These are phyloP conservation scores for Suhomyces sp. DNA, from an alignment of 805 yeast species.

Conservation along the genomic window DNA sequence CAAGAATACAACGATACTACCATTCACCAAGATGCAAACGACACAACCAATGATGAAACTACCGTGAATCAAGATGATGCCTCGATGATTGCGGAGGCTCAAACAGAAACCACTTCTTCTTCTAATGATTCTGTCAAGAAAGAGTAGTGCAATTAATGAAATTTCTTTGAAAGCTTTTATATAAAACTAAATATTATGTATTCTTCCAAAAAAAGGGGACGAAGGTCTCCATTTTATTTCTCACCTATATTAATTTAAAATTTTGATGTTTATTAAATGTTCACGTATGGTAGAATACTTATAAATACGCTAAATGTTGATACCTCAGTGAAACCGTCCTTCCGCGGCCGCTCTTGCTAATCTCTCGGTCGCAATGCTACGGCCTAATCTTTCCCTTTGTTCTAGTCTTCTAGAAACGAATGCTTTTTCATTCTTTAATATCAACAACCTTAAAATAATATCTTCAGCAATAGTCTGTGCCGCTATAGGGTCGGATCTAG, in stretches of 20 bases:
- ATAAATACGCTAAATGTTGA: background rate
- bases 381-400: constrained; percentile 58
- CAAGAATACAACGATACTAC: constrained; percentile 49
- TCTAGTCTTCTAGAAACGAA: constrained; percentile 59
- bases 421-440: constrained; percentile 60
- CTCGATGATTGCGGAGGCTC: constrained; percentile 18
- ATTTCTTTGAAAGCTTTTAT: background rate
- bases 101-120: constrained; percentile 4
- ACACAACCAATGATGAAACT: constrained; percentile 45
- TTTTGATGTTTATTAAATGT: background rate
- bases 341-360: constrained; percentile 47
- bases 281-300: background rate
- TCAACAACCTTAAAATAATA: constrained; percentile 65
- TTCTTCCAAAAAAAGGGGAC: background rate
- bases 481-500: constrained; percentile 39
- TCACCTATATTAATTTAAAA: constrained; percentile 1
- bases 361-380: constrained; percentile 53
- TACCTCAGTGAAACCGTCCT: constrained; percentile 22
- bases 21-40: constrained; percentile 46
- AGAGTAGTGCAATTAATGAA: constrained; percentile 1
- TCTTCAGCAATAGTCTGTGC: constrained; percentile 55
- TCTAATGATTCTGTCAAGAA: constrained; percentile 6
- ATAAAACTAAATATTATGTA: constrained; percentile 3
- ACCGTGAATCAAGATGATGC: constrained; percentile 29
- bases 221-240: background rate